Conservation (phyloP, 2,329 filamentous ascomycete species). For the Alternaria dauci region DNA sequence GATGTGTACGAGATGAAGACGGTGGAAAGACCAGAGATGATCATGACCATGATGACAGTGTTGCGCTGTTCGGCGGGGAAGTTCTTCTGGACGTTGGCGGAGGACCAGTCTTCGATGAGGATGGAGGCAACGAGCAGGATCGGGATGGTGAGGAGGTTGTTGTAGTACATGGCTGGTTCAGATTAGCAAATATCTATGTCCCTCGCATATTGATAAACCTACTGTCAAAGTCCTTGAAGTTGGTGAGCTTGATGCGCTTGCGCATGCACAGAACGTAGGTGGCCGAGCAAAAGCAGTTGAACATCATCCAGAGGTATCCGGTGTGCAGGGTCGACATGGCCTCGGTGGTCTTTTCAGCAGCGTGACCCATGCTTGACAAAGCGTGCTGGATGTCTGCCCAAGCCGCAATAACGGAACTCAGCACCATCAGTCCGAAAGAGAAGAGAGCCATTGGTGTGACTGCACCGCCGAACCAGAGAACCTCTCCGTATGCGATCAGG, state of each 20-base stretch:
- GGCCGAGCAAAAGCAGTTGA: constrained; percentile 95
- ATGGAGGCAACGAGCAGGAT: constrained; percentile 85
- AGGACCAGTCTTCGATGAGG: constrained; percentile 90
- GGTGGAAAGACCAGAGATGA: constrained; percentile 90
- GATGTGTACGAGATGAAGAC: constrained; percentile 99
- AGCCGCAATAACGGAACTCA: constrained; percentile 92
- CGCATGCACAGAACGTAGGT: constrained; percentile 92
- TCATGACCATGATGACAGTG: constrained; percentile 83
- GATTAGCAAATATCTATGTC: constrained; percentile 15
- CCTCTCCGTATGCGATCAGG: constrained; percentile 96
- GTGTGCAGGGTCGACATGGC: constrained; percentile 90
- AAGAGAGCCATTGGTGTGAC: constrained; percentile 88
- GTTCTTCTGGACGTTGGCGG: constrained; percentile 81
- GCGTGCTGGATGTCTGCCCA: constrained; percentile 97
- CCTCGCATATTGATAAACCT: constrained; percentile 52
- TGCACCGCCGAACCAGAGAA: constrained; percentile 95
- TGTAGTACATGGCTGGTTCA: constrained; percentile 95
- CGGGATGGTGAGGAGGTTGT: constrained; percentile 96
- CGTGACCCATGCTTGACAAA: constrained; percentile 67
- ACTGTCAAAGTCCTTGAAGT: constrained; percentile 99
- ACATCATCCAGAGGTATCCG: constrained; percentile 96
- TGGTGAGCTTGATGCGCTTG: constrained; percentile 99
- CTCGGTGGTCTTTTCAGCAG: constrained; percentile 67
- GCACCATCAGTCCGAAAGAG: constrained; percentile 95
- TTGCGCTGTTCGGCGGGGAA: constrained; percentile 86